phyloP scores from a whole-genome alignment of 305 asterid genomes.

The Fraxinus albicans region DNA sequence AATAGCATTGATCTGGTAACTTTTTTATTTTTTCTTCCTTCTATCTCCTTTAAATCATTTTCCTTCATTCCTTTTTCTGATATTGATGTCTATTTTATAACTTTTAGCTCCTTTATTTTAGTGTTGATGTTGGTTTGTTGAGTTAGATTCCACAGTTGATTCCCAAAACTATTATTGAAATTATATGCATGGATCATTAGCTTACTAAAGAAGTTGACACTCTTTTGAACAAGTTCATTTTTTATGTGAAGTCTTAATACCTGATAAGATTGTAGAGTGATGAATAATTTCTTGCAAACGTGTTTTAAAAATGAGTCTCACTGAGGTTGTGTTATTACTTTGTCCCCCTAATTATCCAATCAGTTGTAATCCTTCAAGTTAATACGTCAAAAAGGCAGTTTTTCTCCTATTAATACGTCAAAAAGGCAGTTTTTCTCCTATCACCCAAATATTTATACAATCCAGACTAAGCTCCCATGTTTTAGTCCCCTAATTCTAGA shows the following conservation, averaged over 20 bases:
- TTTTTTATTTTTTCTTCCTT: neutral
- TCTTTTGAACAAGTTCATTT: slow-evolving; percentile 2
- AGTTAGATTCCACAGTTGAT: slow-evolving; percentile 8
- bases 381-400: neutral
- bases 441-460: neutral
- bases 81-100: neutral
- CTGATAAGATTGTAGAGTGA: neutral
- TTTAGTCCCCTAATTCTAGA: neutral
- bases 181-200: neutral
- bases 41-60: neutral
- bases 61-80: neutral
- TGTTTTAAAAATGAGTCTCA: neutral
- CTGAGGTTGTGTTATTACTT: neutral
- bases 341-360: neutral
- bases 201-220: neutral
- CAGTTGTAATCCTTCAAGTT: neutral
- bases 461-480: neutral
- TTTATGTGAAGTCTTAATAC: neutral
- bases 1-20: neutral
- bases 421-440: neutral
- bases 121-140: neutral
- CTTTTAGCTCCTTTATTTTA: slow-evolving; percentile 1
- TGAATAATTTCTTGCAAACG: neutral
- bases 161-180: neutral
- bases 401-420: neutral